These are phyloP conservation scores for Steccherinum ochraceum DNA, from an alignment of 768 basidiomycete species.

Conservation along the genomic window DNA sequence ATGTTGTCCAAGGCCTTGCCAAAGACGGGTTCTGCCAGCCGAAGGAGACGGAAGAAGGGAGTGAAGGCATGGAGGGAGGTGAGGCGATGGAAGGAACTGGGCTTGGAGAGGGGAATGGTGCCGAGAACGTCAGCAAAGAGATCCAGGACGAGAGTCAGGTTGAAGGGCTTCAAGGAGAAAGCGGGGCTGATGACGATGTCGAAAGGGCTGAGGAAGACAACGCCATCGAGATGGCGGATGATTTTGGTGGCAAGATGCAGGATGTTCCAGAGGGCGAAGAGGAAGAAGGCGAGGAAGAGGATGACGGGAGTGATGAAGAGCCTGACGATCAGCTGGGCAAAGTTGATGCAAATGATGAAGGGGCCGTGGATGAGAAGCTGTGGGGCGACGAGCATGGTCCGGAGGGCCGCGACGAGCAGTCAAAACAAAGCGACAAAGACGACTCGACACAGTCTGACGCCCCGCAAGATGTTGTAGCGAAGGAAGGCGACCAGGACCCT, in stretches of 20 bases:
- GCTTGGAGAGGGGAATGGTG: constrained; percentile 81
- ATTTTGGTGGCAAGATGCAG: constrained; percentile 83
- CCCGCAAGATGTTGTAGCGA: constrained; percentile 70
- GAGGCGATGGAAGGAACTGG: constrained; percentile 67
- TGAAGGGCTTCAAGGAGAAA: constrained; percentile 80
- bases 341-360: constrained; percentile 76
- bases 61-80: constrained; percentile 40
- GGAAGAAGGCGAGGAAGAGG: constrained; percentile 36
- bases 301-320: constrained; percentile 51
- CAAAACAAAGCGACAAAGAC: constrained; percentile 57
- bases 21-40: constrained; percentile 93
- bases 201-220: constrained; percentile 55
- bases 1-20: constrained; percentile 65
- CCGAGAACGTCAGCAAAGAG: constrained; percentile 86
- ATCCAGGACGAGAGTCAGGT: constrained; percentile 96
- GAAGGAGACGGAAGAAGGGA: constrained; percentile 56
- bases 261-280: constrained; percentile 68
- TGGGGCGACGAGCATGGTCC: constrained; percentile 84
- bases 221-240: constrained; percentile 86
- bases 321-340: constrained; percentile 82
- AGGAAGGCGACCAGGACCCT: constrained; percentile 52
- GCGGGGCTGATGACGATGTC: constrained; percentile 34
- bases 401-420: constrained; percentile 40
- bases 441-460: constrained; percentile 44
- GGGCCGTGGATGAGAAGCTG: constrained; percentile 89